Conservation (phyloP, 768 basidiomycete species). For the Harrya chromipes region DNA sequence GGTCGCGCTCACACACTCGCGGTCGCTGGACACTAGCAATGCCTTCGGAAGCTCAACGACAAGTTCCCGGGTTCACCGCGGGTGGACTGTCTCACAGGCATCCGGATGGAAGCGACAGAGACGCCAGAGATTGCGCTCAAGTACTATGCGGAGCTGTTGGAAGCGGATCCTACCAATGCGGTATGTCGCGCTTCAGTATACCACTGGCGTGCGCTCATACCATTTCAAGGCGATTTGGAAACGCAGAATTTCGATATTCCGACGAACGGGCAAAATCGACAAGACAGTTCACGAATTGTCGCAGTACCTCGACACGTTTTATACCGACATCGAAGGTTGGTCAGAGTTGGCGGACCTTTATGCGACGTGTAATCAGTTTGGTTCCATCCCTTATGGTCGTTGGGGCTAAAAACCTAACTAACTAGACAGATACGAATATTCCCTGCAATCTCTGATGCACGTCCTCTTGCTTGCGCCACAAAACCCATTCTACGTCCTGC, state of each 20-base stretch:
- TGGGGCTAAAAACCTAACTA: not conserved
- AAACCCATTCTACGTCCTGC: conserved; percentile 81
- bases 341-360: conserved; percentile 82
- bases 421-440: conserved; percentile 57
- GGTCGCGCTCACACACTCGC: conserved; percentile 3
- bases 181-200: conserved; percentile 42
- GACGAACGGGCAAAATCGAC: conserved; percentile 59
- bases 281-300: conserved; percentile 69
- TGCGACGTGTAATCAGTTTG: conserved; percentile 69
- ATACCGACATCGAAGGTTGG: conserved; percentile 88
- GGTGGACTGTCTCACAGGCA: conserved; percentile 73
- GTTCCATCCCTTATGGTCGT: conserved; percentile 1
- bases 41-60: conserved; percentile 51
- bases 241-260: conserved; percentile 71
- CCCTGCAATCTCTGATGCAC: conserved; percentile 78
- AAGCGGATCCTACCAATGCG: conserved; percentile 63
- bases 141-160: conserved; percentile 61
- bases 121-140: conserved; percentile 52
- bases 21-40: conserved; percentile 20
- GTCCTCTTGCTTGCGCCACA: conserved; percentile 80
- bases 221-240: conserved; percentile 64
- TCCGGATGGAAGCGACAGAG: conserved; percentile 71
- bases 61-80: conserved; percentile 81
- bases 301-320: conserved; percentile 79
- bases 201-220: not conserved